Base-by-base conservation (phyloP, 2,329 filamentous ascomycete genomes). In the Davidsoniella eucalypti region DNA sequence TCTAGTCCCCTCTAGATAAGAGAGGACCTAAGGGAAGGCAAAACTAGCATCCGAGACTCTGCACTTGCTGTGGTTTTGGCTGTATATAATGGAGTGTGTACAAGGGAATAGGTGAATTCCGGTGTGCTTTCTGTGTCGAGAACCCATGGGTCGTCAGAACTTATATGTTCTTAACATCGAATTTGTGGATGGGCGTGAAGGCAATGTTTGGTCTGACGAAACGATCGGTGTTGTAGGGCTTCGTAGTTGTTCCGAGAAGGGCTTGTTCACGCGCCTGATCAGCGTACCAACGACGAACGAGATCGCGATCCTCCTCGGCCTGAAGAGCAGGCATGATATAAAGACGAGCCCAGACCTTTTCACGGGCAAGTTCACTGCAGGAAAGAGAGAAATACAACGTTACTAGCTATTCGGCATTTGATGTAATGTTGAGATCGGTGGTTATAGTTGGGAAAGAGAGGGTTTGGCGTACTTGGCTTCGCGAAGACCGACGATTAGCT, bases 341-440 rank as follows among this genome's bases (percentile, higher is more conserved):
- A 68, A 98, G 94, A 63, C 92, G 83, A 55, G 86, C 79, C 92
- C 92, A 98, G 78, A 94, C 92, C 74, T 96, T 98, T 64, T 98
- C 92, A 60, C 92, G 86, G 56, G 81, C 85, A 58, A 94, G 81
- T 68, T 98, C 92, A 63, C 88, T 95, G 60, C 52, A 23, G 0
- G 1, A n/a, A 38, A 10, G 26, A 5, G 21, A 21, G 21, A 21
- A 21, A 9, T 12, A 33, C 3, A 33, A 5, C 2, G 7, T 33
- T 9, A 33, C 2, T 5, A 33, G 26, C 26, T 33, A 33, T 33
- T 33, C 26, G 6, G 26, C 10, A 5, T 33, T 21, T 21, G 21
- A 4, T 21, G 21, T 21, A 5, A 21, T 21, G 4, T 21, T 21
- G 6, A 33, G 7, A 33, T 33, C 26, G 16, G 16, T 7, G 16